Evolutionary conservation across 2,329 filamentous ascomycete species (phyloP).

Genomic region (Monosporascus ibericus): DNA sequence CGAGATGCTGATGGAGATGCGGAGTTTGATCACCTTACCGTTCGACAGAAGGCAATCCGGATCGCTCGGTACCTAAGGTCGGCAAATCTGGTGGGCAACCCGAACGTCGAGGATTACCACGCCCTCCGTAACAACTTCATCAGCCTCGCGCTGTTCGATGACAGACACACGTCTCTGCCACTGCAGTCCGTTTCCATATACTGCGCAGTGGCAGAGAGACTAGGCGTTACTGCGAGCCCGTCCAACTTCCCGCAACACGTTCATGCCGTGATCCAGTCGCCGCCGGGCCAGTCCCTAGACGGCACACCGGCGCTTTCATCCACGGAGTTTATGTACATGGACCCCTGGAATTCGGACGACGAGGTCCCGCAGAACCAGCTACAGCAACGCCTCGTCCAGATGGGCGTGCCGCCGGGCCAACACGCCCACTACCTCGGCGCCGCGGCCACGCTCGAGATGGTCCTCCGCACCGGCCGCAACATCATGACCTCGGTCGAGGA

Average conservation of each 20-base stretch:
- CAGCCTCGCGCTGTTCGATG: conserved; percentile 48
- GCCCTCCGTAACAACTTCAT: conserved; percentile 61
- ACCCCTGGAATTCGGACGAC: conserved; percentile 28
- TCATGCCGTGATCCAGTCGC: conserved; percentile 48
- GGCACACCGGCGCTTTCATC: conserved; percentile 9
- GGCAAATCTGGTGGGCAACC: conserved; percentile 43
- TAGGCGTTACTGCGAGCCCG: conserved; percentile 55
- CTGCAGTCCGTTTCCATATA: conserved; percentile 61
- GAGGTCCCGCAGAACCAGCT: conserved; percentile 6
- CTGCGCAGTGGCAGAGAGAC: conserved; percentile 51
- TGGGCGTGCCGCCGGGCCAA: background rate
- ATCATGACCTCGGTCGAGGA: conserved; percentile 55
- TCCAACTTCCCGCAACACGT: conserved; percentile 63
- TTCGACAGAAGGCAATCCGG: conserved; percentile 43
- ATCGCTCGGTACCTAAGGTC: conserved; percentile 47
- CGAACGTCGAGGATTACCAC: conserved; percentile 43
- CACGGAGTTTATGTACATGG: conserved; percentile 48
- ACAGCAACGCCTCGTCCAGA: conserved; percentile 1
- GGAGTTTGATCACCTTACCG: conserved; percentile 36
- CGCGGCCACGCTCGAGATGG: conserved; percentile 47
- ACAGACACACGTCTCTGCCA: conserved; percentile 48
- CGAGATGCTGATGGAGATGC: conserved; percentile 34
- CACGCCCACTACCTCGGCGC: conserved; percentile 38
- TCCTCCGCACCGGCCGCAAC: conserved; percentile 57
- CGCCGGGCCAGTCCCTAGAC: conserved; percentile 22